A percentile compares a stretch with the other conserved stretches of the same genome.
Evolutionary conservation across 768 basidiomycete genomes (phyloP).

Genomic region (Xerocomus brunneocitrinus): DNA sequence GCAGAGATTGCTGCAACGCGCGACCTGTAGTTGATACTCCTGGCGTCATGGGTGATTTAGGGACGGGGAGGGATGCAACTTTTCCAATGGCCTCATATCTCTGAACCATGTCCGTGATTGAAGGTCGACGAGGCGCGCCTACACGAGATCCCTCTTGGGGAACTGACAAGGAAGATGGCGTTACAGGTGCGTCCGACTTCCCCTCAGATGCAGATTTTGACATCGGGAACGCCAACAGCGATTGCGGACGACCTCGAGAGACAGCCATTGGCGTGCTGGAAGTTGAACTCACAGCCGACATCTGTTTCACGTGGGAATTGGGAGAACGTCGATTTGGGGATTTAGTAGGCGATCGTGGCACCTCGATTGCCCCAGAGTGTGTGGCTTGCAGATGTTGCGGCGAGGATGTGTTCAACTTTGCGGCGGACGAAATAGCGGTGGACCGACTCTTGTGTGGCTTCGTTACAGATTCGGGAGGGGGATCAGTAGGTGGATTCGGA

Average conservation of each 20-base stretch:
- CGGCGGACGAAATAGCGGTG: constrained; percentile 12
- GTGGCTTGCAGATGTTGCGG: constrained; percentile 23
- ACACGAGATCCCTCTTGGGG: constrained; percentile 45
- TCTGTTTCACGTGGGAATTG: constrained; percentile 29
- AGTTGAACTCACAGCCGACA: constrained; percentile 23
- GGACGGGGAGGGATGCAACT: constrained; percentile 29
- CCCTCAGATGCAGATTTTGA: constrained; percentile 40
- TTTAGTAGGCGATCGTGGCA: constrained; percentile 25
- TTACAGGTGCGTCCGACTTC: constrained; percentile 28
- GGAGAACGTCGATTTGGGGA: constrained; percentile 28
- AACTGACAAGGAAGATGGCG: constrained; percentile 40
- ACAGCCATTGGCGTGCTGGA: constrained; percentile 28
- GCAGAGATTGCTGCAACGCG: constrained; percentile 13
- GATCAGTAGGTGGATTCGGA: constrained; percentile 16
- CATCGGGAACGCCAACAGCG: constrained; percentile 69
- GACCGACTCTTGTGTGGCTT: constrained; percentile 21
- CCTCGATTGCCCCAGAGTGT: constrained; percentile 13
- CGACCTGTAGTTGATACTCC: constrained; percentile 21
- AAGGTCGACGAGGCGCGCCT: constrained; percentile 51
- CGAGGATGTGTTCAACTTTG: constrained; percentile 20
- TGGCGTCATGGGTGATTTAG: constrained; percentile 24
- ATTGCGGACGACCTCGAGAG: constrained; percentile 66
- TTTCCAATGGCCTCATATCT: constrained; percentile 65
- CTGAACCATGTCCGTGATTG: constrained; percentile 85
- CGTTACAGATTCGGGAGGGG: constrained; percentile 8